Percentiles rank a stretch among this genome's conserved stretches.
Conservation (phyloP, 495 filamentous ascomycete genomes). For the Coniosporium apollinis region DNA sequence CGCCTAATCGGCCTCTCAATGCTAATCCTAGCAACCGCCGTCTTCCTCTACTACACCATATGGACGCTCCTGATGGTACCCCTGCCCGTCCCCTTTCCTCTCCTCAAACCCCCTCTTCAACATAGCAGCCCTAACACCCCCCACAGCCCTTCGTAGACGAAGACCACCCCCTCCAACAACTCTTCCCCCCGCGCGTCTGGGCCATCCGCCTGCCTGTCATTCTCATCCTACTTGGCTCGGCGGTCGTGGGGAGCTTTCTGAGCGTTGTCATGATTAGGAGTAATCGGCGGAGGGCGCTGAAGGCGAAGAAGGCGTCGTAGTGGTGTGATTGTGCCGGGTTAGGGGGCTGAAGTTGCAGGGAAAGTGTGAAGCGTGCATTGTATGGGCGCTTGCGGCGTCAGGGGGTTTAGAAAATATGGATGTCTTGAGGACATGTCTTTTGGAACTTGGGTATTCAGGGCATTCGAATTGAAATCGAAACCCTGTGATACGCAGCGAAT, state of each 20-base stretch:
- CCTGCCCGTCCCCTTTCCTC: background rate
- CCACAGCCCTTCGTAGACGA: constrained; percentile 86
- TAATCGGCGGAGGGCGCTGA: constrained; percentile 91
- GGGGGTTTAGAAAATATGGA: too few species aligned
- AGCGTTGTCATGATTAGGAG: constrained; percentile 97
- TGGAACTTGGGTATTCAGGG: too few species aligned
- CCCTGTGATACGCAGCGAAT: too few species aligned
- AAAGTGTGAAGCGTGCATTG: too few species aligned
- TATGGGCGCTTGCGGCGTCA: too few species aligned
- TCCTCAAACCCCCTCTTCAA: constrained; percentile 3
- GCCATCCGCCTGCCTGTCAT: constrained; percentile 97
- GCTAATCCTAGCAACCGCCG: constrained; percentile 84
- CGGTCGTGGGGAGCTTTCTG: constrained; percentile 92
- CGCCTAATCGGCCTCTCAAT: constrained; percentile 91
- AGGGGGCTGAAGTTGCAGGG: too few species aligned
- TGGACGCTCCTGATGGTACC: constrained; percentile 81
- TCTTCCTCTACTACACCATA: constrained; percentile 97
- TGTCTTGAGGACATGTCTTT: too few species aligned
- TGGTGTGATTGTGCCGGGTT: too few species aligned
- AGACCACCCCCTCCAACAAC: constrained; percentile 78
- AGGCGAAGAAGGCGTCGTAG: constrained; percentile 47
- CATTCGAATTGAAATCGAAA: too few species aligned
- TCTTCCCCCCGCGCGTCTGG: constrained; percentile 97
- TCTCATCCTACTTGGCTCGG: constrained; percentile 75
- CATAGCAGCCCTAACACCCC: background rate